Evolutionary conservation across 108 stramenopile genomes (phyloP), one percentile per base, ranked within the genome.

Genomic region (Skeletonema grethae): DNA sequence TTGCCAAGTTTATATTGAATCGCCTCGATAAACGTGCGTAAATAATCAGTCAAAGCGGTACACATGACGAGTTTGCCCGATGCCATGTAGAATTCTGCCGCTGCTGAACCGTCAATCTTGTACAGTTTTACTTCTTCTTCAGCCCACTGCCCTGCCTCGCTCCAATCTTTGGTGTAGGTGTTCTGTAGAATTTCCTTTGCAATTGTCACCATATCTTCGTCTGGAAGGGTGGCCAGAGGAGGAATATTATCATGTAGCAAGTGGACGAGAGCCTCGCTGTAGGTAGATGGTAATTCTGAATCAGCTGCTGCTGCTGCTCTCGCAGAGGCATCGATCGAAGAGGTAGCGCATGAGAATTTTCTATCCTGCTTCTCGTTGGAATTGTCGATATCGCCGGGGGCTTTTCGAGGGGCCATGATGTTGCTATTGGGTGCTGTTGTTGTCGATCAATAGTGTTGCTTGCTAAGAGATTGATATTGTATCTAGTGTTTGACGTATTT

Each of bases 1-100:
- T 38, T 38, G 39, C 56, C 67, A 22, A 57, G 24, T 58, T 31
- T 34, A 18, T 36, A 48, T 5, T 55, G 65, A 3, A 55, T 30
- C 1, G 73, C 50, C 1, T 69, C 67, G 6, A 73, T 43, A 38
- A 57, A 68, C 3, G 73, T 67, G 8, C 31, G 29, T 11, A 73
- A 5, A 18, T 57, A 67, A 58, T 32, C 57, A 2, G 8, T 57
- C 2, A 69, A 50, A 15, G 35, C 10, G 6, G 45, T 24, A 4
- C 29, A 45, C 7, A 73, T 8, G 16, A n/a, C 34, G 35, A 25
- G 57, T 8, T 29, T 46, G 0, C 57, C 9, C 67, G 9, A 31
- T 16, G 73, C 34, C 13, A 56, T 16, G n/a, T 15, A 15, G 5
- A n/a, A n/a, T n/a, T 2, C n/a, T 5, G 50, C 45, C n/a, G 64